Evolutionary conservation across 768 basidiomycete species (phyloP).

Genomic region (Dioszegia hungarica): DNA sequence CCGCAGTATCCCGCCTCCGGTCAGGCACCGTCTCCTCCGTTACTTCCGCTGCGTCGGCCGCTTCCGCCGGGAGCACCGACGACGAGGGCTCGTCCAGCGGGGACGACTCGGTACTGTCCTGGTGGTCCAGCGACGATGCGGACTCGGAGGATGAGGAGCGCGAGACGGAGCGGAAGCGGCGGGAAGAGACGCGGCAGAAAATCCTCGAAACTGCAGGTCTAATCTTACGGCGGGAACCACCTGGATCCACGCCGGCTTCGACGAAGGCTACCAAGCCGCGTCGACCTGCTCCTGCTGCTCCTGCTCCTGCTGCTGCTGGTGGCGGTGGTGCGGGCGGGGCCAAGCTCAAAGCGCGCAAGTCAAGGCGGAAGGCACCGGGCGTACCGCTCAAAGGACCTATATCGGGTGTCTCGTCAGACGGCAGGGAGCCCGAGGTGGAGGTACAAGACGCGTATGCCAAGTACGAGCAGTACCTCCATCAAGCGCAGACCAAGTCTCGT

Average conservation of each 20-base stretch:
- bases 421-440: constrained; percentile 14
- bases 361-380: constrained; percentile 51
- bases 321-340: too few relatives aligned
- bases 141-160: constrained; percentile 53
- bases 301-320: not conserved
- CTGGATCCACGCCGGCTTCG: constrained; percentile 35
- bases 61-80: constrained; percentile 37
- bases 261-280: constrained; percentile 8
- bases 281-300: constrained; percentile 39
- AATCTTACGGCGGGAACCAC: constrained; percentile 64
- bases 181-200: constrained; percentile 69
- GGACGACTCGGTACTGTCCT: constrained; percentile 54
- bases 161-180: constrained; percentile 56
- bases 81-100: constrained; percentile 42
- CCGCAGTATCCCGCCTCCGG: constrained; percentile 5
- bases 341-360: not conserved
- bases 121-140: constrained; percentile 44
- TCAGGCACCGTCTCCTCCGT: constrained; percentile 18
- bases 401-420: constrained; percentile 47
- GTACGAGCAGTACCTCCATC: constrained; percentile 72
- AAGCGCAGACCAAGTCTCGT: constrained; percentile 29
- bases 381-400: constrained; percentile 20
- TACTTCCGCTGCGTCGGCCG: not conserved
- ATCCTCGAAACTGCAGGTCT: constrained; percentile 87
- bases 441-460: constrained; percentile 79